phyloP scores from a whole-genome alignment of 305 asterid genomes.

The Ilex paraguariensis region DNA sequence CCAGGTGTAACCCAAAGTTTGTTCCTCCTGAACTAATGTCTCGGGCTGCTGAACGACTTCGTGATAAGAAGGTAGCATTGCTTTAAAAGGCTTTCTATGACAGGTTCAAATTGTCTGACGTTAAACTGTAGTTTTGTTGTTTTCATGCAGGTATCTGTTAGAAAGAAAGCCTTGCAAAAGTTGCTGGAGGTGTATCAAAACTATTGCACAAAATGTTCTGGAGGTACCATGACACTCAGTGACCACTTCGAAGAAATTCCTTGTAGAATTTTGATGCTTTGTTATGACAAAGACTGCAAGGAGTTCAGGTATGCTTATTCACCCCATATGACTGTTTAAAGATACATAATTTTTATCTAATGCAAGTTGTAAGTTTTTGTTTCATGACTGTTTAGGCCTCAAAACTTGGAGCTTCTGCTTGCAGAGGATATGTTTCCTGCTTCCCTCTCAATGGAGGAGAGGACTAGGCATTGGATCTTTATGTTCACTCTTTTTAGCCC shows the following conservation, averaged over 20 bases:
- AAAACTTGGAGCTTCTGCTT: constrained; percentile 66
- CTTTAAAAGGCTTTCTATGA: constrained; percentile 15
- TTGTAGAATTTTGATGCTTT: constrained; percentile 77
- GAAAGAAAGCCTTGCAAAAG: constrained; percentile 65
- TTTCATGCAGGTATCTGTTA: constrained; percentile 56
- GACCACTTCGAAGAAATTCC: constrained; percentile 76
- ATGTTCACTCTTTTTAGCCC: constrained; percentile 61
- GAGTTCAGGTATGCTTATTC: constrained; percentile 65
- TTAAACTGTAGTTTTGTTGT: constrained; percentile 6
- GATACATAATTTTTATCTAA: neutral
- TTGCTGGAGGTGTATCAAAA: constrained; percentile 76
- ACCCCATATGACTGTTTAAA: constrained; percentile 5
- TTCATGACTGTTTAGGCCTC: constrained; percentile 59
- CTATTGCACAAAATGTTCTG: constrained; percentile 63
- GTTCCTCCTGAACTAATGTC: constrained; percentile 48
- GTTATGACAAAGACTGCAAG: constrained; percentile 71
- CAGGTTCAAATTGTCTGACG: constrained; percentile 1
- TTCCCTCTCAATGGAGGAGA: constrained; percentile 63
- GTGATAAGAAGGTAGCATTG: constrained; percentile 80
- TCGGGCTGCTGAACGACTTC: constrained; percentile 66
- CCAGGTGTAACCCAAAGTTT: constrained; percentile 39
- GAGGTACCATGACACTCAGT: constrained; percentile 29
- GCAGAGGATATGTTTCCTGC: constrained; percentile 67
- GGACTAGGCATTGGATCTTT: constrained; percentile 65
- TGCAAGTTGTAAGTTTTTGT: constrained; percentile 4